A percentile compares a stretch with the other conserved stretches of the same genome.
phyloP scores from a whole-genome alignment of 176 grass and related monocot species.

The Eleusine coracana region DNA sequence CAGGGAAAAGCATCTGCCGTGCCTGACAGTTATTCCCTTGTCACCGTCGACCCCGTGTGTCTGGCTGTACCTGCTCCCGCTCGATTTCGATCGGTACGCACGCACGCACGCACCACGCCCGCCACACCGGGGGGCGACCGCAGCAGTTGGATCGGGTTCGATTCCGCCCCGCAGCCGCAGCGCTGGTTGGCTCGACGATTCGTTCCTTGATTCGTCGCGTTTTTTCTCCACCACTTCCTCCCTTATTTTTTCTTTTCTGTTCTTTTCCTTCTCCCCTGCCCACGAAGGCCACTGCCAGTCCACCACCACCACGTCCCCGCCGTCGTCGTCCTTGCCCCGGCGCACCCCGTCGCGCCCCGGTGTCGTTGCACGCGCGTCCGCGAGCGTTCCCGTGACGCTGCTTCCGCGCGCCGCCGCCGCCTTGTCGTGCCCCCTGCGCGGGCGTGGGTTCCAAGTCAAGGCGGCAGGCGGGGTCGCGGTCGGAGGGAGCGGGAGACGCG shows the following conservation, averaged over 20 bases:
- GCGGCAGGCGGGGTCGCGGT: background rate
- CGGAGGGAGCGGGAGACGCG: slow-evolving; percentile 15
- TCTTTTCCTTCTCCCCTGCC: background rate
- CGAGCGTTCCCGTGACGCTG: slow-evolving; percentile 31
- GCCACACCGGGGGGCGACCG: background rate
- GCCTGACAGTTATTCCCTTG: slow-evolving; percentile 28
- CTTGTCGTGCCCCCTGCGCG: slow-evolving; percentile 1
- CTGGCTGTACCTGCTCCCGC: background rate
- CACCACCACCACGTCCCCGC: slow-evolving; percentile 15
- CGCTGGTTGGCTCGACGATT: slow-evolving; percentile 3
- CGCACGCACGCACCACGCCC: slow-evolving; percentile 4
- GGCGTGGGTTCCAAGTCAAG: slow-evolving; percentile 45
- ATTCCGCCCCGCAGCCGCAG: background rate
- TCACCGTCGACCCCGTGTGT: background rate
- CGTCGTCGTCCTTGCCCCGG: background rate
- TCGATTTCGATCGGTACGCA: slow-evolving; percentile 21
- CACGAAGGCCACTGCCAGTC: slow-evolving; percentile 27
- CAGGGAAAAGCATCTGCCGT: slow-evolving; percentile 9
- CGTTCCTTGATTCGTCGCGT: slow-evolving; percentile 10
- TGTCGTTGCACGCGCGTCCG: background rate
- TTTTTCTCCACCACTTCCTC: slow-evolving; percentile 9
- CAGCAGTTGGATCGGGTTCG: slow-evolving; percentile 28
- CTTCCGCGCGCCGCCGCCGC: slow-evolving; percentile 39
- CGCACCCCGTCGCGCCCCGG: background rate
- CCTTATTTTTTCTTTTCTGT: background rate